Evolutionary conservation across 306 rosid genomes (phyloP), one percentile per base, ranked within the genome.

Genomic region (Medicago arabica): DNA sequence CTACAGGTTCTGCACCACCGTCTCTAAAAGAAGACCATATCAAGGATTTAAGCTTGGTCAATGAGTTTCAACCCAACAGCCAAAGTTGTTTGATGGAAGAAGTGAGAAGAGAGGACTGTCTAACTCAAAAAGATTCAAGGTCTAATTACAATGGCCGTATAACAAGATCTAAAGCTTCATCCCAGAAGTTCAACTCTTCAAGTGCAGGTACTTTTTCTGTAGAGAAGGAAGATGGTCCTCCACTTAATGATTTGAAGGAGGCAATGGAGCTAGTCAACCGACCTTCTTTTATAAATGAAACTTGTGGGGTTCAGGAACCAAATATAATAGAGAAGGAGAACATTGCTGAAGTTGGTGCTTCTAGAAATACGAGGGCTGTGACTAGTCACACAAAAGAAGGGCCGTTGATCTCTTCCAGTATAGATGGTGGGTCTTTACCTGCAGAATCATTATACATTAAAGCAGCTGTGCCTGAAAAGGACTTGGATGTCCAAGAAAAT

Each of bases 101-200:
- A 75, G 80, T 25, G 18, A 69, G 79, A 58, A 59, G 70, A 10
- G 78, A 77, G 40, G 84, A 53, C 61, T 46, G 67, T 78, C 57
- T 31, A 76, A 77, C 80, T 53, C 49, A 53, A 63, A 83, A 70
- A 67, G 74, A 74, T 67, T 76, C 63, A 51, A 62, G 23, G 19
- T 31, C 74, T 59, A 61, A 58, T 59, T 36, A 55, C 69, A 57
- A 83, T 63, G 85, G 84, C 59, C 81, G 72, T 63, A 41, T 83
- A 25, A 77, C 86, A 73, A 78, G 88, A 80, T 82, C 88, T 70
- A 84, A 62, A 87, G 72, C 80, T 76, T 62, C 83, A 55, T 84
- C 79, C 38, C 78, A 39, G 50, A 76, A 83, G 54, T 60, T 64
- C 41, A 81, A 77, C 60, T 55, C 83, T 65, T 70, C 57, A 71